phyloP scores from a whole-genome alignment of 345 rosid genomes.

The Hypericum perforatum region DNA sequence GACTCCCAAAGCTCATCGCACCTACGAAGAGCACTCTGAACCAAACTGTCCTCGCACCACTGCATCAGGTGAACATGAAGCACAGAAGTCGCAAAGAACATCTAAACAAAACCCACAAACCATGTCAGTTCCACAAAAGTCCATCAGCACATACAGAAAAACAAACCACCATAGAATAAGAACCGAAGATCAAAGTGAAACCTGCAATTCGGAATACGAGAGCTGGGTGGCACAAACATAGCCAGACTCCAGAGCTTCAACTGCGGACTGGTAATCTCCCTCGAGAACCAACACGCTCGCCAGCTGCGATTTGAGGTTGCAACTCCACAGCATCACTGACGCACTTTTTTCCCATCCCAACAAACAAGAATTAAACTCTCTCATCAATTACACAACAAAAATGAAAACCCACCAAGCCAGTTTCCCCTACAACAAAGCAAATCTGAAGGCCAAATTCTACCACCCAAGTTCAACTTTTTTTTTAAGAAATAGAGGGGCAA shows the following conservation, averaged over 20 bases:
- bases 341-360: slow-evolving; percentile 17
- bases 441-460: too few species aligned
- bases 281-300: slow-evolving; percentile 72
- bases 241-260: slow-evolving; percentile 64
- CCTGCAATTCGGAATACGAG: slow-evolving; percentile 72
- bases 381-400: neutral
- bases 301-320: slow-evolving; percentile 96
- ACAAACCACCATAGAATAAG: neutral
- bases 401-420: too few species aligned
- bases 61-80: slow-evolving; percentile 92
- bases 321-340: slow-evolving; percentile 63
- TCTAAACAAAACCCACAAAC: slow-evolving; percentile 21
- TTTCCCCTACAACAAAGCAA: too few species aligned
- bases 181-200: slow-evolving; percentile 2
- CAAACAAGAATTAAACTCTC: neutral
- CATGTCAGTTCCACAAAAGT: neutral
- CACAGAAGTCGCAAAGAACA: slow-evolving; percentile 83
- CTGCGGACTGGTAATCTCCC: slow-evolving; percentile 62
- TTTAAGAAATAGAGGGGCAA: too few species aligned
- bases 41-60: slow-evolving; percentile 64
- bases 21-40: slow-evolving; percentile 51
- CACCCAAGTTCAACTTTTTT: too few species aligned
- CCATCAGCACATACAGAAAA: slow-evolving; percentile 5
- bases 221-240: slow-evolving; percentile 49
- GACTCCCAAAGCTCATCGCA: slow-evolving; percentile 77